Evolutionary conservation across 176 grass and related monocot species (phyloP).

Genomic region (Ensete glaucum): DNA sequence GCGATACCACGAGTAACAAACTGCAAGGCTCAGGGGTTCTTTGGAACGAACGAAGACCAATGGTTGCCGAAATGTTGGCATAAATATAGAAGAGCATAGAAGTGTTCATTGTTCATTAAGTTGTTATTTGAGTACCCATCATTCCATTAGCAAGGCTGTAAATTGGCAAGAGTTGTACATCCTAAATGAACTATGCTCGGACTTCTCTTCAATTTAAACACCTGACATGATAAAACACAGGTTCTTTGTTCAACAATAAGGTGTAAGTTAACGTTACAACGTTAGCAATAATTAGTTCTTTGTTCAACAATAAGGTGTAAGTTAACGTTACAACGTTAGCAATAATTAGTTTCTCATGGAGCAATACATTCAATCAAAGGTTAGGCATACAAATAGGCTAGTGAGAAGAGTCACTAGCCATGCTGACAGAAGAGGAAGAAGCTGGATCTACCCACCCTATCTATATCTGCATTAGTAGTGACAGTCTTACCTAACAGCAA

Average conservation of each 20-base stretch:
- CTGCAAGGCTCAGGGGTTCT: too few species aligned
- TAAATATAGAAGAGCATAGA: too few species aligned
- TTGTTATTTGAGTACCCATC: too few species aligned
- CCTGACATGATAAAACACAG: not conserved
- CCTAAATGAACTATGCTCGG: not conserved
- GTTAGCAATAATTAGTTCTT: not conserved
- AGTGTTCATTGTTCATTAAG: too few species aligned
- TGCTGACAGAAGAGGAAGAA: not conserved
- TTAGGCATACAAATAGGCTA: not conserved
- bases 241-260: not conserved
- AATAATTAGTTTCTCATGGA: not conserved
- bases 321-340: not conserved
- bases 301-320: not conserved
- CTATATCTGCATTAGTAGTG: not conserved
- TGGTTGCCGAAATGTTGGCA: too few species aligned
- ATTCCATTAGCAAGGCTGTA: too few species aligned
- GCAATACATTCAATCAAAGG: not conserved
- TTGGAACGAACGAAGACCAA: too few species aligned
- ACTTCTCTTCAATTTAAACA: not conserved
- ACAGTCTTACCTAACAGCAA: not conserved
- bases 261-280: not conserved
- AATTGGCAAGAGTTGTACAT: too few species aligned
- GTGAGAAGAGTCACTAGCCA: not conserved
- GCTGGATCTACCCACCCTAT: not conserved
- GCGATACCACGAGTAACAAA: too few species aligned